These are phyloP conservation scores for Fragilariopsis cylindrus DNA, from an alignment of 108 stramenopile genomes.

Conservation along the genomic window DNA sequence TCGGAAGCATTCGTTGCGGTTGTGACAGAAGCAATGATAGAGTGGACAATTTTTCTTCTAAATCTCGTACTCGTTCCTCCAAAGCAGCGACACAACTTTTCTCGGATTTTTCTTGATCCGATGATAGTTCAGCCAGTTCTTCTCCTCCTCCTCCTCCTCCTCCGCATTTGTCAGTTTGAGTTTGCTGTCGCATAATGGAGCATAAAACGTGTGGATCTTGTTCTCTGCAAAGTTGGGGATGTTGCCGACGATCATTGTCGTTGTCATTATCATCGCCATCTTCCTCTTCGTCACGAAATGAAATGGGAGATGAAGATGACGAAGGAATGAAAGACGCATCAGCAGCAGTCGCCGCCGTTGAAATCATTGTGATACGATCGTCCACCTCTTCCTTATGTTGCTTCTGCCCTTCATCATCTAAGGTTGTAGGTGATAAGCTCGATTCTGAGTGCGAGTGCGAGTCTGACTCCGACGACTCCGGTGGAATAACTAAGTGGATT, in stretches of 20 bases:
- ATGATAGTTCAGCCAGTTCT: neutral
- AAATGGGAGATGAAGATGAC: neutral
- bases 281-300: neutral
- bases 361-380: too few species aligned
- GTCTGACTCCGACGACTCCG: too few species aligned
- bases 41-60: conserved; percentile 51
- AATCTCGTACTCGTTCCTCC: conserved; percentile 52
- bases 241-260: neutral
- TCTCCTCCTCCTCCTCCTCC: neutral
- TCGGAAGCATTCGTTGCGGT: conserved; percentile 9
- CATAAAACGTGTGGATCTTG: neutral
- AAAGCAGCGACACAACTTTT: conserved; percentile 12
- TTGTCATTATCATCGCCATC: neutral
- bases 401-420: too few species aligned
- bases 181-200: conserved; percentile 10
- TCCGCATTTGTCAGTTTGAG: neutral
- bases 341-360: neutral
- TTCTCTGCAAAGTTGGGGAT: neutral
- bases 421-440: too few species aligned
- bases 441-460: too few species aligned
- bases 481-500: too few species aligned
- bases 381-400: too few species aligned
- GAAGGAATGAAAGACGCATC: neutral
- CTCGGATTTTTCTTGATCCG: neutral
- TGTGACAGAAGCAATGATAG: conserved; percentile 40